These are phyloP conservation scores for Selaginella moellendorffii DNA, from an alignment of 75 land plant genomes.

Conservation along the genomic window DNA sequence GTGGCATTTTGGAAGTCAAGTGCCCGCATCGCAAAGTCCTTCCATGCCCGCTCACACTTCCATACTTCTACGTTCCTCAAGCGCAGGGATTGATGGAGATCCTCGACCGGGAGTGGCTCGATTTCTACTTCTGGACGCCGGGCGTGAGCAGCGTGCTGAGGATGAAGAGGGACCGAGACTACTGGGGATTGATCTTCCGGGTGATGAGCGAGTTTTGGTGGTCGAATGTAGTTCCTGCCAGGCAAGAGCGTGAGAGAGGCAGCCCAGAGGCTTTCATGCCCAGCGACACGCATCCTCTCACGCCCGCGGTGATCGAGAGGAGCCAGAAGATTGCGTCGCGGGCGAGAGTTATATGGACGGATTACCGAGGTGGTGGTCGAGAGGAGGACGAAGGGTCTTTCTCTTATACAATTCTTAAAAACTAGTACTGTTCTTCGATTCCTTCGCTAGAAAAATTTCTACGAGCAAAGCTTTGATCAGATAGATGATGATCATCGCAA, in stretches of 20 bases:
- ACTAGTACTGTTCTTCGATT: too few species aligned
- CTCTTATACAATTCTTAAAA: too few species aligned
- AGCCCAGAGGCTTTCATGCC: too few species aligned
- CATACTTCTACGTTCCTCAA: conserved; percentile 85
- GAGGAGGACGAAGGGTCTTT: too few species aligned
- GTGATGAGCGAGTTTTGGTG: conserved; percentile 79
- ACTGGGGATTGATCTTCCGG: conserved; percentile 65
- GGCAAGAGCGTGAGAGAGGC: conserved; percentile 29
- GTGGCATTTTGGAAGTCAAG: conserved; percentile 82
- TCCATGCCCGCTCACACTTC: conserved; percentile 70
- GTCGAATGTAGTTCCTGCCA: conserved; percentile 72
- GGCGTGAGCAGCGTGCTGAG: conserved; percentile 67
- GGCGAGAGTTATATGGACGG: too few species aligned
- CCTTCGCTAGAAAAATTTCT: too few species aligned
- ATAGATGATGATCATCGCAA: too few species aligned
- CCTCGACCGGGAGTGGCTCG: conserved; percentile 66
- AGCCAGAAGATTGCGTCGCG: too few species aligned
- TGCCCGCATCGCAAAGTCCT: conserved; percentile 81
- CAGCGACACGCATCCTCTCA: too few species aligned
- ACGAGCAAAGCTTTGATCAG: too few species aligned
- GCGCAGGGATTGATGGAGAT: conserved; percentile 71
- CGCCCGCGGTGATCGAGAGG: too few species aligned
- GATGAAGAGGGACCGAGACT: conserved; percentile 36
- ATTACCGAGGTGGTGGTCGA: too few species aligned
- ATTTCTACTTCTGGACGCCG: conserved; percentile 78